Base-by-base conservation (phyloP, 352 stramenopile genomes). In the Phytopythium oedochilum region DNA sequence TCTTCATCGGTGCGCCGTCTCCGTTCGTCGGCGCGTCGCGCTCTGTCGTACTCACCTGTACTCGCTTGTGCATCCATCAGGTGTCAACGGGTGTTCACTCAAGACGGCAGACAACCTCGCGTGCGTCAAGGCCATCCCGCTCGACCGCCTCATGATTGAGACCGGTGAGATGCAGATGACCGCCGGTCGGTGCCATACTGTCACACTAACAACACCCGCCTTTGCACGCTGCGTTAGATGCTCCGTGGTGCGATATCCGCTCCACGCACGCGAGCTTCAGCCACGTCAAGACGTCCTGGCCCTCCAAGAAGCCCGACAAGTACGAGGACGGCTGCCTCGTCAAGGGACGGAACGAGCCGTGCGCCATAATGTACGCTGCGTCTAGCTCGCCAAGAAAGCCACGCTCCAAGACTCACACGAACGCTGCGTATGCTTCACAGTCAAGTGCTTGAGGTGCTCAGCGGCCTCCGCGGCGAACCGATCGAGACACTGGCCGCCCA, bases 231-330 rank as follows among this genome's bases (percentile, higher is more conserved):
- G 17, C 48, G 32, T 47, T 11, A 91, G 96, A 99, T 70, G 93
- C 91, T 50, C 96, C 96, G 23, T 99, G 96, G 92, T 98, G 96
- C 67, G 95, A 98, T 62, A 97, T 99, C 49, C 89, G 94, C 35
- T 68, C 81, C 11, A 98, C 94, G 2, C 96, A 99, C 70, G 94
- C 96, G 38, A 86, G 96, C 3, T 90, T 88, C 50, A 9, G 61
- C 12, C 87, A 96, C 53, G 77, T 99, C 17, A 69, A 90, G 60
- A 98, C 93, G 6, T 78, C 64, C 7, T 98, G 94, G 78, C 58
- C 76, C 17, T 84, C 69, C 12, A 96, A 96, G 57, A 97, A 98
- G 52, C 84, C 97, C 26, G 97, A 99, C 35, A 98, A 98, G 60
- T 97, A 96, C 56, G 74, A 88, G 52, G 53, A 55, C 10, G 69